Evolutionary conservation across 2,329 filamentous ascomycete genomes (phyloP), one percentile per base, ranked within the genome.

Genomic region (Dissoconium aciculare): DNA sequence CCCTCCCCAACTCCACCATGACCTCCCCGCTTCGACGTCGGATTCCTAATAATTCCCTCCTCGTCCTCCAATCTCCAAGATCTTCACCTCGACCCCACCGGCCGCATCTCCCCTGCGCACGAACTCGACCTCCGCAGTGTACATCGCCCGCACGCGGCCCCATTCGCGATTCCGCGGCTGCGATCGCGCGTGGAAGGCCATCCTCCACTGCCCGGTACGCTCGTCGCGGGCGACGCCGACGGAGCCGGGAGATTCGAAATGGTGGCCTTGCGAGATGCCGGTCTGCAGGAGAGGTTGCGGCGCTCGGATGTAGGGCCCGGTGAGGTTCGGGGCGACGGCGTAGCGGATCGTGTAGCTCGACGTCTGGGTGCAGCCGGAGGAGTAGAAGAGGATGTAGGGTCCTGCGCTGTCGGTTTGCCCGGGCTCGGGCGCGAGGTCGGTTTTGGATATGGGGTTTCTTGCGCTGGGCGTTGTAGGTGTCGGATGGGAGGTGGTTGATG

Each of bases 331-430:
- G 1, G 48, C 39, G 6, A 42, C 47, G 3, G 52, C 52, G 35
- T 55, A 55, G 11, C 50, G 50, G 29, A 54, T 37, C 16, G 49
- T 41, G 37, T 55, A 55, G 4, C 36, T 32, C 3, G 42, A 33
- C 5, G 35, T 31, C 11, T 45, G 40, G 3, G 50, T 54, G 37
- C 52, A 55, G 1, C 51, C 52, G 9, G 47, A 50, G 5, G 43
- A 48, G 44, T 48, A 55, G 46, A 55, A 55, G 12, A 55, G 43
- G 36, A 55, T 52, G 40, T 54, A 55, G 13, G 40, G 34, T 11
- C 48, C 50, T 4, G 47, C 44, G 11, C 29, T 15, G n/a, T n/a
- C n/a, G n/a, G n/a, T n/a, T n/a, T n/a, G n/a, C n/a, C n/a, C n/a
- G n/a, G n/a, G n/a, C n/a, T n/a, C n/a, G n/a, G n/a, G n/a, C n/a